Percentiles rank a stretch among this genome's conserved stretches.
phyloP scores from a whole-genome alignment of 1,284 basidiomycete genomes.

The Tilletia setariae region DNA sequence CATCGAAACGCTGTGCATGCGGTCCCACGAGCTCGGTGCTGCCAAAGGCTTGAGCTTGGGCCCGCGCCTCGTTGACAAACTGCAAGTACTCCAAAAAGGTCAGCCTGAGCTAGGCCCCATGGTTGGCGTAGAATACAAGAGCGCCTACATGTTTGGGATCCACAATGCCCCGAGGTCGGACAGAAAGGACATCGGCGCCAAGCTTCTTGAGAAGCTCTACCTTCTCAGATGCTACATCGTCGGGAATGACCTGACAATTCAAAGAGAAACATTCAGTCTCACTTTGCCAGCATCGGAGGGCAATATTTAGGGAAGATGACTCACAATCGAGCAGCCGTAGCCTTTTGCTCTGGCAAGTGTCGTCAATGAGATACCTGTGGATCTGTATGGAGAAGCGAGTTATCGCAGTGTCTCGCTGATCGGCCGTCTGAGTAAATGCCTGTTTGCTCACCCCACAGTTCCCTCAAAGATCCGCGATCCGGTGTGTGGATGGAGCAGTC shows the following conservation, averaged over 20 bases:
- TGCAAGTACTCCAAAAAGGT: neutral
- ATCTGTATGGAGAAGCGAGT: slow-evolving; percentile 52
- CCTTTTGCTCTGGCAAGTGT: slow-evolving; percentile 71
- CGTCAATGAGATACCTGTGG: slow-evolving; percentile 93
- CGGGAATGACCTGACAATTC: slow-evolving; percentile 58
- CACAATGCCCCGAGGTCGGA: slow-evolving; percentile 49
- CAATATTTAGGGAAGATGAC: slow-evolving; percentile 56
- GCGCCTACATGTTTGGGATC: slow-evolving; percentile 43
- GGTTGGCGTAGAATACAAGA: neutral
- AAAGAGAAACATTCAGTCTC: neutral
- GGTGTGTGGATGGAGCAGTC: slow-evolving; percentile 78
- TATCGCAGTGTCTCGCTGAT: neutral
- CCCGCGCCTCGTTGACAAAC: slow-evolving; percentile 51
- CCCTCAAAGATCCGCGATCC: slow-evolving; percentile 95
- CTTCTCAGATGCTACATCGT: slow-evolving; percentile 77
- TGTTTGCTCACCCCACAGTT: slow-evolving; percentile 68
- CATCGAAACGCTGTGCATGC: slow-evolving; percentile 23
- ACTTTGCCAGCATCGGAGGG: neutral
- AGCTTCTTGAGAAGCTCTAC: slow-evolving; percentile 76
- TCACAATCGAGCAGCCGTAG: slow-evolving; percentile 50
- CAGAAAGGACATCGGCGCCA: slow-evolving; percentile 78
- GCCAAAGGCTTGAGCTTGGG: slow-evolving; percentile 38
- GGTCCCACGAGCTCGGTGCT: slow-evolving; percentile 34
- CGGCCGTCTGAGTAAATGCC: neutral
- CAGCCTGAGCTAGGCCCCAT: neutral